phyloP scores from a whole-genome alignment of 257 asterid genomes.

The Nicotiana attenuata region DNA sequence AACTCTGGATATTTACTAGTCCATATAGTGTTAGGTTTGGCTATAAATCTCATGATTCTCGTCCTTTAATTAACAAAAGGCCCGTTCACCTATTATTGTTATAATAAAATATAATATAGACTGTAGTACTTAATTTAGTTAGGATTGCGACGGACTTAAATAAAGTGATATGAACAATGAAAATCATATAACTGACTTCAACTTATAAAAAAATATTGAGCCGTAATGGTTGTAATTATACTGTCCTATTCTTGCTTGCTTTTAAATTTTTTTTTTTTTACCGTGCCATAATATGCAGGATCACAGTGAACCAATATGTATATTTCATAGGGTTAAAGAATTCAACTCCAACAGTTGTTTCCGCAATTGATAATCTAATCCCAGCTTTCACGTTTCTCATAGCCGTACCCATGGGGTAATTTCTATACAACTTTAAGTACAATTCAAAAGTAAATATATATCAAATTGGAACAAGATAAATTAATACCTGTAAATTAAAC shows the following conservation, averaged over 20 bases:
- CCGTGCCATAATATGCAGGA: conserved; percentile 37
- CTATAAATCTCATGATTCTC: neutral
- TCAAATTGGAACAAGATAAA: neutral
- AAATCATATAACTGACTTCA: neutral
- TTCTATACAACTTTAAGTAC: neutral
- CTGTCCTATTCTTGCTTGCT: neutral
- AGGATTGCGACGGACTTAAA: neutral
- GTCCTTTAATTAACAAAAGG: neutral
- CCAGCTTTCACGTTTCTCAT: conserved; percentile 81
- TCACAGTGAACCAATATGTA: conserved; percentile 64
- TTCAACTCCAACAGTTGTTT: conserved; percentile 84
- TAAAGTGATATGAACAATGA: neutral
- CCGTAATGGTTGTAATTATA: neutral
- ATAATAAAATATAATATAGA: too few relatives aligned
- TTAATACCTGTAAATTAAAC: too few relatives aligned
- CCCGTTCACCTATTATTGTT: neutral
- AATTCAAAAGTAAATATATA: neutral
- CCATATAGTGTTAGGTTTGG: too few relatives aligned
- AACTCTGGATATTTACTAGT: too few relatives aligned
- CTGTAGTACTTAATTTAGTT: neutral
- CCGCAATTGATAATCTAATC: conserved; percentile 62
- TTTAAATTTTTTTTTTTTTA: neutral
- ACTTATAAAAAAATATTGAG: neutral
- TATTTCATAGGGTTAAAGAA: conserved; percentile 72
- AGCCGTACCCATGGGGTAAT: conserved; percentile 74